Evolutionary conservation across 805 yeast genomes (phyloP), one percentile per base, ranked within the genome.

Genomic region (Wickerhamomyces subpelliculosus): DNA sequence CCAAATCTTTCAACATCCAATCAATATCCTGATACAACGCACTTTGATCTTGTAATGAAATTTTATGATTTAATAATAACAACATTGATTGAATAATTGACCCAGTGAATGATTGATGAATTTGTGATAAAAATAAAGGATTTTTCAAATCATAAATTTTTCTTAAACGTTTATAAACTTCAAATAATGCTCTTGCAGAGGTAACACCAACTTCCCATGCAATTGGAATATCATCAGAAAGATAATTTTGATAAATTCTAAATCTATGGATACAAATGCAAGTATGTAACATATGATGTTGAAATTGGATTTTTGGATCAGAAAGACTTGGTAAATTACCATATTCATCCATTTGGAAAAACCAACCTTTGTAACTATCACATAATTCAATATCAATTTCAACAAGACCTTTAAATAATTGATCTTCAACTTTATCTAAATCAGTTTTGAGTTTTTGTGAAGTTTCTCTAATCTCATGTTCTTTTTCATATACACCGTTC

Each of bases 101-200:
- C 3, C 62, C 61, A 8, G 62, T 52, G 42, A 58, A 60, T 0
- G 56, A 27, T 35, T 60, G 64, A 36, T 60, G 59, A 13, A 59
- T 57, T 39, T 55, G 61, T 14, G 61, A 43, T 14, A 58, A 38
- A 27, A 58, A 58, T 27, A 48, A 35, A 2, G 60, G 56, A 21
- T 54, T 52, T 37, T 41, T 48, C 35, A 46, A 34, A 33, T 47
- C 51, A 34, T 49, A 49, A 8, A 43, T 38, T 17, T 44, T 42
- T 33, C 58, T 44, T 19, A 60, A 35, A 26, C 46, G 45, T 33
- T 49, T 43, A 41, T 58, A 60, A 4, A 59, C 61, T 17, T 46
- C 38, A 33, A 60, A 50, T 18, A 59, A 35, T 9, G 55, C 40
- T 32, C 38, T 50, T 2, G 60, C 58, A 2, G 55, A 40, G 12